Evolutionary conservation across 306 rosid species (phyloP).

Genomic region (Calophaca sinica): DNA sequence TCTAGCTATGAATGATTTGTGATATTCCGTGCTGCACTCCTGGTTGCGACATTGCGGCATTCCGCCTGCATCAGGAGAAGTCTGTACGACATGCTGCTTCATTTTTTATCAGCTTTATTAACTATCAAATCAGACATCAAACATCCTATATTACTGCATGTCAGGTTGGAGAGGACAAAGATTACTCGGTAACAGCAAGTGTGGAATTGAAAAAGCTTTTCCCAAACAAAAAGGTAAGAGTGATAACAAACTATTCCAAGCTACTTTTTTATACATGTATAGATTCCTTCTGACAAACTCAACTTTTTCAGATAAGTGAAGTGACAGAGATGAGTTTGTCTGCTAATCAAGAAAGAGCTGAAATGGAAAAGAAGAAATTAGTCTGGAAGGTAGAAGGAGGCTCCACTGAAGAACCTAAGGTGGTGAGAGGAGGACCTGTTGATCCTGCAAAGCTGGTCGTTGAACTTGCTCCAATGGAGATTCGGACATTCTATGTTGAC

Average conservation of each 20-base stretch:
- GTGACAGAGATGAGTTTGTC: constrained; percentile 82
- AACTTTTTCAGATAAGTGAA: constrained; percentile 63
- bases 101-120: constrained; percentile 2
- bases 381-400: constrained; percentile 83
- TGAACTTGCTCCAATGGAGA: constrained; percentile 88
- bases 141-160: constrained; percentile 39
- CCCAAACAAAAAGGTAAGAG: constrained; percentile 73
- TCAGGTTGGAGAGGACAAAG: constrained; percentile 84
- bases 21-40: background rate
- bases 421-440: constrained; percentile 73
- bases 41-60: background rate
- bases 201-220: constrained; percentile 81
- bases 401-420: constrained; percentile 57
- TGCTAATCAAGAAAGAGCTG: constrained; percentile 83
- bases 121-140: constrained; percentile 21
- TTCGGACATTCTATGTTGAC: constrained; percentile 67
- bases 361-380: constrained; percentile 76
- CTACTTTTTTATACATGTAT: constrained; percentile 1
- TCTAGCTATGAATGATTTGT: too few relatives aligned
- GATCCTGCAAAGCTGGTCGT: constrained; percentile 72
- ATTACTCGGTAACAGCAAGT: constrained; percentile 64
- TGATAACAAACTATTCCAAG: constrained; percentile 9
- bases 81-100: background rate
- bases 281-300: constrained; percentile 20
- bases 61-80: constrained; percentile 25